These are phyloP conservation scores for Alnus rubra DNA, from an alignment of 306 rosid species.

Conservation along the genomic window DNA sequence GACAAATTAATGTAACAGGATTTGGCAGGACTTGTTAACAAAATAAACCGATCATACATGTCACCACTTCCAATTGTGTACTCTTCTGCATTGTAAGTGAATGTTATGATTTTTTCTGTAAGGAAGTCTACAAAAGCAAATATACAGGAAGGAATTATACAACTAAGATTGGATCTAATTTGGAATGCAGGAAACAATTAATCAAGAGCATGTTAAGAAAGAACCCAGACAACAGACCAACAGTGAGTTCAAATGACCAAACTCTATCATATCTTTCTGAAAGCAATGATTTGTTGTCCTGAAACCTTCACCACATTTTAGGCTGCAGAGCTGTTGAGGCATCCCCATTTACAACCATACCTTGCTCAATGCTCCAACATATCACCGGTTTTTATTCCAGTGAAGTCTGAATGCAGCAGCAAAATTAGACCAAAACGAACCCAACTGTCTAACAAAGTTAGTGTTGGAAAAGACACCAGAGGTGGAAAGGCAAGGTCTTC, in stretches of 20 bases:
- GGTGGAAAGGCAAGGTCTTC: constrained; percentile 8
- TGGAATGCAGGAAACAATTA: constrained; percentile 72
- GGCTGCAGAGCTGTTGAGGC: constrained; percentile 88
- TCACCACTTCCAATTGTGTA: no score
- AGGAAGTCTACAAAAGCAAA: no score
- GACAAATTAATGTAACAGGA: constrained; percentile 61
- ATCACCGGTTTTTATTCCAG: constrained; percentile 11
- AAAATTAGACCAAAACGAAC: no score
- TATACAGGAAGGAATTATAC: not conserved
- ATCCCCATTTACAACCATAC: constrained; percentile 73
- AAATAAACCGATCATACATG: constrained; percentile 62
- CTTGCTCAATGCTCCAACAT: constrained; percentile 71
- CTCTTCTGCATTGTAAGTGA: constrained; percentile 50
- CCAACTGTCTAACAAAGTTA: no score
- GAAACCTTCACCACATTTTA: constrained; percentile 30
- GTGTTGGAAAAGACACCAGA: constrained; percentile 8
- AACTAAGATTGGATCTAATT: not conserved
- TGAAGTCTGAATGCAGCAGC: no score
- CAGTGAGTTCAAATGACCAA: constrained; percentile 59
- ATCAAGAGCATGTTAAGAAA: constrained; percentile 95
- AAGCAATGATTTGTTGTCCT: constrained; percentile 26
- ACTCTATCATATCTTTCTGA: constrained; percentile 15
- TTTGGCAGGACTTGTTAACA: constrained; percentile 84
- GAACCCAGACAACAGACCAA: constrained; percentile 91
- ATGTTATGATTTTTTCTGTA: constrained; percentile 1